Evolutionary conservation across 805 yeast genomes (phyloP).

Genomic region (Candida insectorum): DNA sequence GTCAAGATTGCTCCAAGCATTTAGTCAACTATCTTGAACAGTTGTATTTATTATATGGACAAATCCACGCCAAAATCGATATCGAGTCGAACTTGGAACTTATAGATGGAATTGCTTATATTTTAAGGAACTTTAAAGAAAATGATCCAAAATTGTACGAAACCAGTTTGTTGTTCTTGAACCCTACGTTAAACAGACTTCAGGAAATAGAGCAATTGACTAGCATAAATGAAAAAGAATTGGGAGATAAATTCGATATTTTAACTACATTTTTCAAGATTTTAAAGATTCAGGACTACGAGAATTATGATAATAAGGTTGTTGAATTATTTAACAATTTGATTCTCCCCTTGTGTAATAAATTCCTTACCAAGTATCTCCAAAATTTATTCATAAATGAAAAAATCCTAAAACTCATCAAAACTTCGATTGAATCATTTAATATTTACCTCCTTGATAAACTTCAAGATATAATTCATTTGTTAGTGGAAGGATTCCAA

Average conservation of each 20-base stretch:
- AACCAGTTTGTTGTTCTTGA: constrained; percentile 60
- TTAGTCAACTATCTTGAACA: constrained; percentile 70
- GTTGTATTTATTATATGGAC: constrained; percentile 67
- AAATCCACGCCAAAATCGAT: constrained; percentile 52
- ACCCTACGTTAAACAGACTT: constrained; percentile 56
- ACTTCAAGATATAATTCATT: constrained; percentile 60
- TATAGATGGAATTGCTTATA: constrained; percentile 86
- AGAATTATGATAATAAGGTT: constrained; percentile 43
- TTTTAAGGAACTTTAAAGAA: constrained; percentile 59
- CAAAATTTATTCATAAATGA: constrained; percentile 65
- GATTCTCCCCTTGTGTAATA: constrained; percentile 56
- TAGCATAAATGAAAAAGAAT: constrained; percentile 26
- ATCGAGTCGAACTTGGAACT: constrained; percentile 70
- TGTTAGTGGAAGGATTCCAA: constrained; percentile 68
- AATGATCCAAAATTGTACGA: constrained; percentile 44
- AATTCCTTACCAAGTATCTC: constrained; percentile 54
- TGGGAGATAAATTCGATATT: constrained; percentile 73
- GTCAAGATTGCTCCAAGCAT: constrained; percentile 79
- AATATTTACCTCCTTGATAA: constrained; percentile 55
- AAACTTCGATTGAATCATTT: constrained; percentile 62
- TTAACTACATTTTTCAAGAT: constrained; percentile 58
- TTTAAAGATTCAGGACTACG: constrained; percentile 46
- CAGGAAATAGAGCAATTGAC: constrained; percentile 22
- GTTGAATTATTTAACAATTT: constrained; percentile 50
- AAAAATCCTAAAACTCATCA: constrained; percentile 64